Evolutionary conservation across 257 asterid genomes (phyloP).

Genomic region (Gynochthodes officinalis): DNA sequence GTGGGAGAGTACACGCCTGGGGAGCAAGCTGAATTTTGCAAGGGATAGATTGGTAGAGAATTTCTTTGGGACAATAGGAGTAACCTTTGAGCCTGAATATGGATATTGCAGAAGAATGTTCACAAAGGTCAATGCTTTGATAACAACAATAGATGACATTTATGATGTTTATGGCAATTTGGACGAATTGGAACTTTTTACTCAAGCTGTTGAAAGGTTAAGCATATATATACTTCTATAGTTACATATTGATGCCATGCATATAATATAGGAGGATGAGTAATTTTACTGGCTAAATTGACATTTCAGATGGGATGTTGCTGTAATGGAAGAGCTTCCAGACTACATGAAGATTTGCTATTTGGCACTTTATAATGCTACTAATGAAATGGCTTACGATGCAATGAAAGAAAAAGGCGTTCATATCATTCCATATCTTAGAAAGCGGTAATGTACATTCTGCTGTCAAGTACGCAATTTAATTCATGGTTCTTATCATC

Average conservation of each 20-base stretch:
- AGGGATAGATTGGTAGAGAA: constrained; percentile 17
- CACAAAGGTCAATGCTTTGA: neutral
- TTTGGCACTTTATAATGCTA: constrained; percentile 9
- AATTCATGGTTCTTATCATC: too few species aligned
- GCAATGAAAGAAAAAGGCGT: constrained; percentile 8
- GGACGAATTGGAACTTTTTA: constrained; percentile 13
- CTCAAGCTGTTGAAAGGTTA: constrained; percentile 14
- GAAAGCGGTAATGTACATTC: neutral
- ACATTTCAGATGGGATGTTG: constrained; percentile 22
- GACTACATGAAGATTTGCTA: constrained; percentile 29
- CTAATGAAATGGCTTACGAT: constrained; percentile 20
- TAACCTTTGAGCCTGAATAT: constrained; percentile 5
- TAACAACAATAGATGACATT: constrained; percentile 13
- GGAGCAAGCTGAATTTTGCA: neutral
- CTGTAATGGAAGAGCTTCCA: constrained; percentile 16
- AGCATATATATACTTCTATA: too few species aligned
- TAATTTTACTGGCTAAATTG: neutral
- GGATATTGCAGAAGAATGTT: constrained; percentile 12
- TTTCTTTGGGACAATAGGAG: constrained; percentile 16
- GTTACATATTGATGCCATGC: too few species aligned
- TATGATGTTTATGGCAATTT: constrained; percentile 18
- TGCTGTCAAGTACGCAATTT: too few species aligned
- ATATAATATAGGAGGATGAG: too few species aligned
- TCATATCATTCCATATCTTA: constrained; percentile 12
- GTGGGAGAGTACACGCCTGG: constrained; percentile 11